Conservation (phyloP, 2,329 filamentous ascomycete species). For the Bipolaris bicolor region DNA sequence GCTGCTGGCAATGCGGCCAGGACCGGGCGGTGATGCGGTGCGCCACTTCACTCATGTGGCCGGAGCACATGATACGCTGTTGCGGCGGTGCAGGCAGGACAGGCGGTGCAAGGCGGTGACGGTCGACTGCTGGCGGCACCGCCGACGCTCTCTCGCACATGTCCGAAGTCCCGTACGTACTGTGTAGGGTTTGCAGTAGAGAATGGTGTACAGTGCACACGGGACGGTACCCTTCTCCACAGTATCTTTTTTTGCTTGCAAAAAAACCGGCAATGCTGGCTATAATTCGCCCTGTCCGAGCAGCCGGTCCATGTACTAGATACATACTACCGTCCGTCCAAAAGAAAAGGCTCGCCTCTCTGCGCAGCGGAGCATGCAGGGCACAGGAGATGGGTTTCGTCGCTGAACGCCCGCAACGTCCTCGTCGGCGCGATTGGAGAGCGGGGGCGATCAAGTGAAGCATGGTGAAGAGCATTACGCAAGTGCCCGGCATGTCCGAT, state of each 20-base stretch:
- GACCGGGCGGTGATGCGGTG: slow-evolving; percentile 1
- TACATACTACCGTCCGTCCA: slow-evolving; percentile 29
- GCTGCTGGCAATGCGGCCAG: background rate
- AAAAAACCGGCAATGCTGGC: background rate
- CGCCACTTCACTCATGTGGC: slow-evolving; percentile 24
- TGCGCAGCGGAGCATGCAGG: slow-evolving; percentile 21
- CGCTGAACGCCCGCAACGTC: slow-evolving; percentile 21
- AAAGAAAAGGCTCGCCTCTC: slow-evolving; percentile 24
- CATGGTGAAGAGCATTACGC: slow-evolving; percentile 31
- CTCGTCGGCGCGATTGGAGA: slow-evolving; percentile 34
- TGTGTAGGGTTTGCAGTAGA: too few relatives aligned
- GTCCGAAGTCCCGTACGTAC: slow-evolving; percentile 7
- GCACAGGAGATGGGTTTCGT: slow-evolving; percentile 35
- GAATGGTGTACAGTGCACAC: too few relatives aligned
- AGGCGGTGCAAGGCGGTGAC: slow-evolving; percentile 15
- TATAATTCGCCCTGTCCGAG: slow-evolving; percentile 28
- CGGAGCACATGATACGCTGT: slow-evolving; percentile 16
- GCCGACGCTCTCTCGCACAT: slow-evolving; percentile 23
- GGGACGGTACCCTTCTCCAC: background rate
- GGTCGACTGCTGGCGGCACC: slow-evolving; percentile 26
- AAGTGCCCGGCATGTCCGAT: slow-evolving; percentile 29
- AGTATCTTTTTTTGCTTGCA: background rate
- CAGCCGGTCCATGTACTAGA: slow-evolving; percentile 33
- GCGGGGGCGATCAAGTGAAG: slow-evolving; percentile 30
- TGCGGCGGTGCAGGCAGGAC: slow-evolving; percentile 36